Base-by-base conservation (phyloP, 805 yeast species). In the Isabelozyma rhagii region DNA sequence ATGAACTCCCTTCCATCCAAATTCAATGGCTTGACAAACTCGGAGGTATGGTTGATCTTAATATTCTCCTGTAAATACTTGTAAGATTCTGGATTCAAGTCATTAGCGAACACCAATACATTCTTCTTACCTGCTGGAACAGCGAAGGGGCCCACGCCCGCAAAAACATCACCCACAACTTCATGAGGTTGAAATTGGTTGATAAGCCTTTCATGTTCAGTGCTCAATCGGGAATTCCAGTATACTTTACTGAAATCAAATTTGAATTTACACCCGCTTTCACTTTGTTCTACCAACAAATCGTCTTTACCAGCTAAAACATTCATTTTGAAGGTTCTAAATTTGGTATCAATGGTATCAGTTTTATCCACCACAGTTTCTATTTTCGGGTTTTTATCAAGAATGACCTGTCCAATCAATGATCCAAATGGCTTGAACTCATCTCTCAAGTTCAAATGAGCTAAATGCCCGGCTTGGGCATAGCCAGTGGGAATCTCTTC, bases 91-190 rank as follows among this genome's bases (percentile, higher is more conserved):
- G 97, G 98, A 61, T 94, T 94, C 64, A 94, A 74, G 66, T 94
- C 99, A 64, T 92, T 94, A 9, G 97, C 97, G 57, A 94, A 74
- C 0, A 89, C 96, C 47, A 92, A 64, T 9, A 84, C 87, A 13
- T 80, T 79, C 53, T 86, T 89, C 66, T 87, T 90, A 11, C 92
- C 98, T 0, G 97, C 96, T 0, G 99, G 99, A 1, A 94, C 82
- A 1, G 96, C 93, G 72, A 96, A 94, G 4, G 99, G 99, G 0
- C 99, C 99, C 1, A 94, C 98, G 44, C 99, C 99, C 0, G 97
- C 98, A 82, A 96, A 89, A 0, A 91, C 97, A 71, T 94, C 99
- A 59, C 90, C 89, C 0, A 96, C 87, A 6, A 90, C 87, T 51
- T 86, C 87, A 8, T 87, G 86, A 4, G 80, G 74, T 41, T 79